Conservation (phyloP, 2,329 filamentous ascomycete genomes). For the Zymoseptoria brevis region DNA sequence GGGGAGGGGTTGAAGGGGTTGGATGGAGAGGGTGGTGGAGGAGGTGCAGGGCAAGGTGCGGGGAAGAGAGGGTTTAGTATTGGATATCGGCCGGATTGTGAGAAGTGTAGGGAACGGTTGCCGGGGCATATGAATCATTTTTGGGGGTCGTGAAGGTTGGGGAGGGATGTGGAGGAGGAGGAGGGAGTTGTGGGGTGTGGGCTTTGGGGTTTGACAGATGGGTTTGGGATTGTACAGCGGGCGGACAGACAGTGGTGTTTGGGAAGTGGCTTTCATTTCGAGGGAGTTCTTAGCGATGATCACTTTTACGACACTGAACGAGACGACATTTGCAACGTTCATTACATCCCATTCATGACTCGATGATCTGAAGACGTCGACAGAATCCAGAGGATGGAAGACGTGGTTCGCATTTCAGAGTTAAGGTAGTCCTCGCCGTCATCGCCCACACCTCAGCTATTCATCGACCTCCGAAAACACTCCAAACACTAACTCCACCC, state of each 20-base stretch:
- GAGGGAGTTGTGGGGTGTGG: not conserved
- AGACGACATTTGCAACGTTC: too few species aligned
- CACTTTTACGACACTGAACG: too few species aligned
- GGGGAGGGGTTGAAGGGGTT: slow-evolving; percentile 18
- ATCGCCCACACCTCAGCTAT: not conserved
- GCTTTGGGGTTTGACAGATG: not conserved
- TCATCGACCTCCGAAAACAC: too few species aligned
- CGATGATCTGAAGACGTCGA: too few species aligned
- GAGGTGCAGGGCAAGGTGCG: not conserved
- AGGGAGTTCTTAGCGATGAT: too few species aligned
- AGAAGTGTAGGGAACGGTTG: slow-evolving; percentile 41
- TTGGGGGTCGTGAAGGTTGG: slow-evolving; percentile 15
- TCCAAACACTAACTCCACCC: too few species aligned
- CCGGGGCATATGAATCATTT: slow-evolving; percentile 45
- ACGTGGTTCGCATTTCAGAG: too few species aligned
- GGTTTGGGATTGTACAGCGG: too few species aligned
- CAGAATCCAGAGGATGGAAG: too few species aligned
- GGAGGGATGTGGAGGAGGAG: not conserved
- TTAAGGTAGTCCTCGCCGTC: not conserved
- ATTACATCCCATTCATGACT: too few species aligned
- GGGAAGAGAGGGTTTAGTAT: slow-evolving; percentile 36
- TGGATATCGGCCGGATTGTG: slow-evolving; percentile 43
- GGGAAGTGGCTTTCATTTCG: too few species aligned
- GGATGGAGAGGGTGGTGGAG: slow-evolving; percentile 16
- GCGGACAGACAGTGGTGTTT: too few species aligned